Conservation (phyloP, 352 stramenopile species). For the Phytophthora idaei region DNA sequence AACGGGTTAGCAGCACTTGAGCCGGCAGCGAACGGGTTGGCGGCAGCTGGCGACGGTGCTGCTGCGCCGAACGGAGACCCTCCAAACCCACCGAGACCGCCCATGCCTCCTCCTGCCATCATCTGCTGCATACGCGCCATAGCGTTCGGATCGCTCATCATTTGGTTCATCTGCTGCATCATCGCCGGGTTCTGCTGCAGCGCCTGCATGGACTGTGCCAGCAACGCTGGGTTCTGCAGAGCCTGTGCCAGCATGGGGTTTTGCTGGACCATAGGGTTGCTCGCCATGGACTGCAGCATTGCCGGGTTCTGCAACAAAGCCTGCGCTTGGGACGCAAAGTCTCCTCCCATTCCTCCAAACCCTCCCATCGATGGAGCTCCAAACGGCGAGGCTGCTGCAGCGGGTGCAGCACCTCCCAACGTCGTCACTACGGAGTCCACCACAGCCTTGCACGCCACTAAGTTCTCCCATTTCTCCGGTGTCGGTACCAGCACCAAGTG, state of each 20-base stretch:
- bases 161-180: constrained; percentile 82
- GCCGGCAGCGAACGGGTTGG: constrained; percentile 52
- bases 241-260: constrained; percentile 84
- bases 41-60: constrained; percentile 22
- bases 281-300: constrained; percentile 71
- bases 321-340: constrained; percentile 66
- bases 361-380: constrained; percentile 24
- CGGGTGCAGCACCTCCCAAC: constrained; percentile 8
- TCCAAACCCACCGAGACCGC: constrained; percentile 15
- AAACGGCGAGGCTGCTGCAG: constrained; percentile 14
- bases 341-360: constrained; percentile 25
- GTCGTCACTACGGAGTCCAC: constrained; percentile 51
- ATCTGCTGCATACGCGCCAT: constrained; percentile 80
- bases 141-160: constrained; percentile 79
- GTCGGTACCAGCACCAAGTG: constrained; percentile 74
- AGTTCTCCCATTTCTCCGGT: constrained; percentile 76
- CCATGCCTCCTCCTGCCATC: constrained; percentile 47
- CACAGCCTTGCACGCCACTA: constrained; percentile 69
- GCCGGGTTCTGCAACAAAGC: constrained; percentile 78
- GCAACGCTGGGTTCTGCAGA: constrained; percentile 74
- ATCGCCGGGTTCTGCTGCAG: constrained; percentile 83
- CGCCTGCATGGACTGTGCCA: constrained; percentile 67
- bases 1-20: constrained; percentile 21
- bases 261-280: constrained; percentile 71
- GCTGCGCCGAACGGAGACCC: constrained; percentile 37